These are phyloP conservation scores for Colletotrichum sp. DNA, from an alignment of 2,329 filamentous ascomycete genomes.

Conservation along the genomic window DNA sequence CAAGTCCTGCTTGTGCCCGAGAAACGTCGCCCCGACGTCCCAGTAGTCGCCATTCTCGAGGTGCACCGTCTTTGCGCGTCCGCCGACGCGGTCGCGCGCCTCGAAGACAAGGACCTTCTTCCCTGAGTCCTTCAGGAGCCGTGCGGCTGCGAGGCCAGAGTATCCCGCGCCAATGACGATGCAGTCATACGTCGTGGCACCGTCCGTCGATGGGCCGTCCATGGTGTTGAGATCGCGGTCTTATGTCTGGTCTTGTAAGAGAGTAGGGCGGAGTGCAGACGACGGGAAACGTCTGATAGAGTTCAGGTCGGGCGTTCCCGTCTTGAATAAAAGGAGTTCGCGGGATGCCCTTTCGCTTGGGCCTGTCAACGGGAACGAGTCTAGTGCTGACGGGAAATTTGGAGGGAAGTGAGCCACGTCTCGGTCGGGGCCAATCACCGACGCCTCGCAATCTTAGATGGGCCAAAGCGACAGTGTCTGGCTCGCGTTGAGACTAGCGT, in stretches of 20 bases:
- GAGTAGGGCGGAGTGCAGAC: not conserved
- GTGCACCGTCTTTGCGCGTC: conserved; percentile 11
- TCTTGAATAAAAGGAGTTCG: not conserved
- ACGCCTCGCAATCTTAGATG: not conserved
- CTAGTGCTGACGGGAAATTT: conserved; percentile 1
- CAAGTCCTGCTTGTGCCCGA: conserved; percentile 21
- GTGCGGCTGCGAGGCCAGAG: conserved; percentile 13
- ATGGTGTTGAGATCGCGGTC: not conserved
- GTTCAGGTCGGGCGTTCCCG: not conserved
- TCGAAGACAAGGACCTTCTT: conserved; percentile 11
- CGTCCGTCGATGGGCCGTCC: not conserved
- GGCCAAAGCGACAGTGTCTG: not conserved
- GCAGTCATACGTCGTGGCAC: conserved; percentile 10
- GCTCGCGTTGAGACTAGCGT: not conserved
- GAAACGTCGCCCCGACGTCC: conserved; percentile 24
- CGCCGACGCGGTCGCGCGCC: conserved; percentile 20
- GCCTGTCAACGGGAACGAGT: not conserved
- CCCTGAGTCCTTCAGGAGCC: conserved; percentile 6
- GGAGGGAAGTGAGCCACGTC: not conserved
- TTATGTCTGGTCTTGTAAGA: not conserved
- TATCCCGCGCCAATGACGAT: conserved; percentile 19
- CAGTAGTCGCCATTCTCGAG: conserved; percentile 19
- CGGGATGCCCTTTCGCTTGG: not conserved
- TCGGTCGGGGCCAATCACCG: not conserved
- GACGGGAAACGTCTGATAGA: not conserved